Base-by-base conservation (phyloP, 352 stramenopile species). In the Phytopythium boreale region DNA sequence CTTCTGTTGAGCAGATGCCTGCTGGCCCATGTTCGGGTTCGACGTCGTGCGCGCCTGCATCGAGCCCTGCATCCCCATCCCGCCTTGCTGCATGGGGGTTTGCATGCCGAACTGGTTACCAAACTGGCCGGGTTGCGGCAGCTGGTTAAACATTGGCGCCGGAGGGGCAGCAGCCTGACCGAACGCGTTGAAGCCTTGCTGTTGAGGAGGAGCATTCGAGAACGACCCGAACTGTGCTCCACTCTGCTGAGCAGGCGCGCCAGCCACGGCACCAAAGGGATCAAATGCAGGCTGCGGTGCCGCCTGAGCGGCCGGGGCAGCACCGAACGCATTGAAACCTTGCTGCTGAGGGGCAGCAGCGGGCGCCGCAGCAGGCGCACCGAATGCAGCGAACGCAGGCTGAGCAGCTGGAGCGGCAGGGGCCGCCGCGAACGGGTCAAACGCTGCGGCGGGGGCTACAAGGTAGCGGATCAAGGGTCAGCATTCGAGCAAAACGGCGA, bases 341-440 rank as follows among this genome's bases (percentile, higher is more conserved):
- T 82, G 79, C 51, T 85, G 70, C 26, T 61, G 56, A 26, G 56
- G 39, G 26, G 56, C 39, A 34, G 56, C 56, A 22, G 36, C 55
- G 26, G 74, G 66, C 0, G 67, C 64, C 22, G 68, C 26, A 46
- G 70, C 53, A 63, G 78, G 43, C 24, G 70, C 72, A 9, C 67
- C 75, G 55, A 87, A 90, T 14, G 69, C 70, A 56, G 68, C 72
- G 51, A 84, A 81, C 24, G 67, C 67, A 24, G 71, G 53, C 10
- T 70, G 69, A 44, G 71, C 67, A 22, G 70, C 58, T 14, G 67
- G 60, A 58, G 55, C 55, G 10, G 57, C 63, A 34, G 69, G 56
- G 22, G 72, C 61, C 12, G 70, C 62, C 12, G 77, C 82, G 63
- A 94, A 94, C 7, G 86, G 83, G 56, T 94, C 86, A 49, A 94